Evolutionary conservation across 2,329 filamentous ascomycete species (phyloP), one percentile per base, ranked within the genome.

Genomic region (Hansfordia pulvinata): DNA sequence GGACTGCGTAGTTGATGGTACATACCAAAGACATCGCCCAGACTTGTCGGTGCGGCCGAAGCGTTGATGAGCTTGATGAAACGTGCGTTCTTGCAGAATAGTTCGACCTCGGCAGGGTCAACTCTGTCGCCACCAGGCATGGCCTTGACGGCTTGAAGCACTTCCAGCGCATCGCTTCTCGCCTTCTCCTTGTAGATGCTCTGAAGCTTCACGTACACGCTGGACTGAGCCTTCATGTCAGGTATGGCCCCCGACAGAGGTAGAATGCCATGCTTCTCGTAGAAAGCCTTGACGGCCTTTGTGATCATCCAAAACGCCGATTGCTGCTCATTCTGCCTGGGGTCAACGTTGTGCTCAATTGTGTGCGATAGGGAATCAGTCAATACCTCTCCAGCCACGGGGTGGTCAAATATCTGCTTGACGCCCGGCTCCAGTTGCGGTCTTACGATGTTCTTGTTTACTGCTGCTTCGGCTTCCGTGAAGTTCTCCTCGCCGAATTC

Each of bases 401-500:
- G 51, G 42, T 86, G 76, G 19, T 76, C 66, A 44, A 98, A 88
- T 7, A 96, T 74, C 36, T 88, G 75, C 35, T 68, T 72, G 20
- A 93, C 65, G 3, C 74, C 69, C 23, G 69, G 69, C 20, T 78
- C 74, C 12, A 92, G 51, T 15, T 67, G 68, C 23, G 77, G 73
- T 11, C 63, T 57, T 22, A 77, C 75, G 17, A 98, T 60, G n/a
- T 79, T 81, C 52, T 93, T 93, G 42, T 96, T 62, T 1, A 96
- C 85, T 5, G 86, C 84, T 10, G 73, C 75, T 23, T 76, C 74
- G 4, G 90, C 92, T 53, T 98, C 90, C 33, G 94, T 84, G 44
- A 85, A 98, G 50, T 98, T 98, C 56, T 98, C 90, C 47, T 98
- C 90, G 30, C 80, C 82, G 23, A 85, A 86, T 49, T 93, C 85